Evolutionary conservation across 176 grass and related monocot genomes (phyloP).

Genomic region (Aegilops sharonensis): DNA sequence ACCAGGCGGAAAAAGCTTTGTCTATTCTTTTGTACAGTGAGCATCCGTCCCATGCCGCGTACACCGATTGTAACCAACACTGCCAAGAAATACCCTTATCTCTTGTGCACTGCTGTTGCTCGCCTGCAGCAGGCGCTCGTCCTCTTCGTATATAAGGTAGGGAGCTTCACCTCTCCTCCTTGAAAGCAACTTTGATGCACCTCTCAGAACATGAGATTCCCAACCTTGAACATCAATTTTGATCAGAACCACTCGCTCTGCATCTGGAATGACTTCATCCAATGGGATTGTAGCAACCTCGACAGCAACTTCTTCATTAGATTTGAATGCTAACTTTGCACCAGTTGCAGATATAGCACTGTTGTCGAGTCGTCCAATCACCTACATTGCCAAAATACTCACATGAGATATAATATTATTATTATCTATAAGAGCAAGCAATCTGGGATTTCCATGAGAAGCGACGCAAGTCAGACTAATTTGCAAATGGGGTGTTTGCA

Average conservation of each 20-base stretch:
- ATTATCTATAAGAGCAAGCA: slow-evolving; percentile 18
- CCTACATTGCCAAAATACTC: slow-evolving; percentile 41
- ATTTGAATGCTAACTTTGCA: slow-evolving; percentile 86
- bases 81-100: slow-evolving; percentile 79
- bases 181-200: slow-evolving; percentile 59
- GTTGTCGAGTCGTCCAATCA: slow-evolving; percentile 90
- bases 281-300: slow-evolving; percentile 74
- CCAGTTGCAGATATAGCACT: slow-evolving; percentile 97
- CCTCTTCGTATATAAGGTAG: slow-evolving; percentile 94
- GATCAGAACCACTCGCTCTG: slow-evolving; percentile 57
- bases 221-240: slow-evolving; percentile 98
- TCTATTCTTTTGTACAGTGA: slow-evolving; percentile 78
- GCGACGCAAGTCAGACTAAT: slow-evolving; percentile 1
- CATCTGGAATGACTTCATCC: slow-evolving; percentile 78
- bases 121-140: slow-evolving; percentile 69
- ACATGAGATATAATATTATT: not conserved
- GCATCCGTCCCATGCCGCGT: slow-evolving; percentile 58
- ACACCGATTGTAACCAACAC: slow-evolving; percentile 76
- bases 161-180: slow-evolving; percentile 81
- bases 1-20: slow-evolving; percentile 8
- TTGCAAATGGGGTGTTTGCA: slow-evolving; percentile 2
- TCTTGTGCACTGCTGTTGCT: slow-evolving; percentile 78
- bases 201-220: slow-evolving; percentile 85
- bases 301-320: slow-evolving; percentile 70
- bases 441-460: slow-evolving; percentile 7